phyloP scores from a whole-genome alignment of 345 rosid species.

The Capsella bursapastoris region DNA sequence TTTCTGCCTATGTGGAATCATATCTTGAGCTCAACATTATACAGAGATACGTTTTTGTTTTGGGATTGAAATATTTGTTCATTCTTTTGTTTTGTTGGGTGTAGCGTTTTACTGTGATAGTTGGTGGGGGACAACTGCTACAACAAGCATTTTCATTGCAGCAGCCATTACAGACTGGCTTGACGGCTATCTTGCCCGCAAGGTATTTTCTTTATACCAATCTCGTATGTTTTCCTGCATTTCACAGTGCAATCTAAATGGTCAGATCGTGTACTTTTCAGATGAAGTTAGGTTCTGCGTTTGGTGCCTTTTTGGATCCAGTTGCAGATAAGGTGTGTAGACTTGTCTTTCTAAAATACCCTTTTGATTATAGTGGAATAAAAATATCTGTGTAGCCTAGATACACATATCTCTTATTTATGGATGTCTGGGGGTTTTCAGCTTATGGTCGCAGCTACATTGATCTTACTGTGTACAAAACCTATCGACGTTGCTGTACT shows the following conservation, averaged over 20 bases:
- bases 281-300: constrained; percentile 85
- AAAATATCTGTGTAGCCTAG: neutral
- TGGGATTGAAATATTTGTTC: constrained; percentile 4
- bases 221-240: neutral
- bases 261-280: constrained; percentile 46
- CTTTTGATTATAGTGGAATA: neutral
- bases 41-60: neutral
- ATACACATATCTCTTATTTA: constrained; percentile 14
- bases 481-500: constrained; percentile 63
- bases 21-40: neutral
- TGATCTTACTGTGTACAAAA: constrained; percentile 83
- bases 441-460: constrained; percentile 98
- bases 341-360: constrained; percentile 6
- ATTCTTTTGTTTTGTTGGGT: constrained; percentile 9
- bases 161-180: constrained; percentile 99
- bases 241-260: constrained; percentile 12
- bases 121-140: constrained; percentile 93
- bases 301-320: constrained; percentile 99
- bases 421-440: constrained; percentile 43
- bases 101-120: constrained; percentile 82
- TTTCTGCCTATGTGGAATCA: constrained; percentile 9
- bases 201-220: constrained; percentile 50
- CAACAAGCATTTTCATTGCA: constrained; percentile 82
- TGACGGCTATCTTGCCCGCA: constrained; percentile 95
- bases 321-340: constrained; percentile 97